phyloP scores from a whole-genome alignment of 1,284 basidiomycete species.

The Vanrija sp. region DNA sequence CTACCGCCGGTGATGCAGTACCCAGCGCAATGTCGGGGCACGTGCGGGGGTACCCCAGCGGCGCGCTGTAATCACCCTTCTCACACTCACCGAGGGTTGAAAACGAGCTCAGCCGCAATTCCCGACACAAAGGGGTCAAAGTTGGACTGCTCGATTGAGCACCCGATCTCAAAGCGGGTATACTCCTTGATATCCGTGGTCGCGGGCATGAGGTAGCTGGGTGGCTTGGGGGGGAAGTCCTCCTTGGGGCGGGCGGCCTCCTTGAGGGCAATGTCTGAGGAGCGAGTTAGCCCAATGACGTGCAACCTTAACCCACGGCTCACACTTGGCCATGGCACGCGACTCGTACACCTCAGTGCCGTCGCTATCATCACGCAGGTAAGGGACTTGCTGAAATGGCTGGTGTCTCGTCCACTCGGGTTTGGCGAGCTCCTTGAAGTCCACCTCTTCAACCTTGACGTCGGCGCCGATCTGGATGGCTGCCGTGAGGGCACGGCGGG shows the following conservation, averaged over 20 bases:
- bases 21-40: no score
- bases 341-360: slow-evolving; percentile 51
- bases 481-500: slow-evolving; percentile 16
- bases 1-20: no score
- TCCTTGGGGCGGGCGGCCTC: no score
- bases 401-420: slow-evolving; percentile 54
- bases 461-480: slow-evolving; percentile 16
- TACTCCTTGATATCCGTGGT: slow-evolving; percentile 47
- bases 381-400: slow-evolving; percentile 66
- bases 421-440: slow-evolving; percentile 52
- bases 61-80: no score
- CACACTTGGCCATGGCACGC: slow-evolving; percentile 56
- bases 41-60: no score
- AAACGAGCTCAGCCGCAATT: slow-evolving; percentile 52
- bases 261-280: slow-evolving; percentile 27
- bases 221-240: no score
- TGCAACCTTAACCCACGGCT: slow-evolving; percentile 11
- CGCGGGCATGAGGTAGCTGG: slow-evolving; percentile 25
- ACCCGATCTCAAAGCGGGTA: slow-evolving; percentile 59
- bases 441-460: slow-evolving; percentile 24
- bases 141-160: slow-evolving; percentile 54
- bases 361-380: slow-evolving; percentile 50
- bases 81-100: slow-evolving; percentile 18
- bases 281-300: background rate
- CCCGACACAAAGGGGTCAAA: slow-evolving; percentile 54